Conservation (phyloP, 116 monocot genomes). For the Dioscorea cayenensis region DNA sequence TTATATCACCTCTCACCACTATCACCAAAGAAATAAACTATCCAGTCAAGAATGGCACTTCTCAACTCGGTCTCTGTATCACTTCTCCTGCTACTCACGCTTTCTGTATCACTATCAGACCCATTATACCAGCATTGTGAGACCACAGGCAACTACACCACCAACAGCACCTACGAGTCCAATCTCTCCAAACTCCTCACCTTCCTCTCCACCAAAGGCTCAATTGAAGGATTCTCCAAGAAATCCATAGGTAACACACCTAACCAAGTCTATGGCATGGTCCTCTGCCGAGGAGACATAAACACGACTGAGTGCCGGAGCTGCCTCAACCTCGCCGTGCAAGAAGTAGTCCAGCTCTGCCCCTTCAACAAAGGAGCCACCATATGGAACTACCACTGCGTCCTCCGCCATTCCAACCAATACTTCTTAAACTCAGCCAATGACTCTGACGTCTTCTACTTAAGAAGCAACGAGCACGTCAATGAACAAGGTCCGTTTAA, state of each 20-base stretch:
- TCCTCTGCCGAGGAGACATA: constrained; percentile 41
- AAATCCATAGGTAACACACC: neutral
- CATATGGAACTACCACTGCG: constrained; percentile 32
- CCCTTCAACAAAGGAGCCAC: constrained; percentile 1
- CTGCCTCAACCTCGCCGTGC: constrained; percentile 18
- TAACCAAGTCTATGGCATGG: constrained; percentile 28
- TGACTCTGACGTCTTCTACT: neutral
- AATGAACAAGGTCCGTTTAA: neutral
- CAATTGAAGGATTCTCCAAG: constrained; percentile 8
- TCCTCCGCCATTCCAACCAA: constrained; percentile 23
- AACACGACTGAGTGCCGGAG: neutral
- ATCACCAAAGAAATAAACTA: no score
- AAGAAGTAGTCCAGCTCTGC: constrained; percentile 8
- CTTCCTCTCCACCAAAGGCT: neutral
- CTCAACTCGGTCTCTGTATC: no score
- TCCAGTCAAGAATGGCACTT: no score
- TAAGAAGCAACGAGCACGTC: neutral
- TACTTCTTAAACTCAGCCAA: neutral
- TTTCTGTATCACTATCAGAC: no score
- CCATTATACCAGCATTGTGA: neutral
- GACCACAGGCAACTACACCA: neutral
- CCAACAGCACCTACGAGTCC: constrained; percentile 1
- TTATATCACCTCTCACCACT: no score
- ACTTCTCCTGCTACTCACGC: no score
- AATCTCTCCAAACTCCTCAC: neutral